These are phyloP conservation scores for Cardamine resedifolia DNA, from an alignment of 345 rosid genomes.

Conservation along the genomic window DNA sequence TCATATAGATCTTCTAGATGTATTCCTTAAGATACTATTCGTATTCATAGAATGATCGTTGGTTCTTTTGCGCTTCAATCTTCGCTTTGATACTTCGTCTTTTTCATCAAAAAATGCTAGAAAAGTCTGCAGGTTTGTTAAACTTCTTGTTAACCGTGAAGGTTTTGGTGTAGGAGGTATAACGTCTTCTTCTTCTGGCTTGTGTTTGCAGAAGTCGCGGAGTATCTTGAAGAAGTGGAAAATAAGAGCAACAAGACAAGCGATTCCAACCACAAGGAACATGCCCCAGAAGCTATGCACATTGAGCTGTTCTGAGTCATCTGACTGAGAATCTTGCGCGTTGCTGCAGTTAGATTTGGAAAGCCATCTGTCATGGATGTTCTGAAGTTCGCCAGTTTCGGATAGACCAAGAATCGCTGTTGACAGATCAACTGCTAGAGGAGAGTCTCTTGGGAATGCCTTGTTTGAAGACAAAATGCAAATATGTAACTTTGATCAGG, in stretches of 20 bases:
- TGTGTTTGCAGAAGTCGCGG: slow-evolving; percentile 46
- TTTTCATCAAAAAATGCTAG: slow-evolving; percentile 60
- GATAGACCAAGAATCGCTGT: slow-evolving; percentile 78
- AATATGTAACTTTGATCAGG: background rate
- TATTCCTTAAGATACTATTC: background rate
- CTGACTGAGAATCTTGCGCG: slow-evolving; percentile 24
- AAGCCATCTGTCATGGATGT: slow-evolving; percentile 72
- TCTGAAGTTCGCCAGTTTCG: slow-evolving; percentile 82
- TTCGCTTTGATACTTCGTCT: slow-evolving; percentile 46
- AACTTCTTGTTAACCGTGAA: slow-evolving; percentile 47
- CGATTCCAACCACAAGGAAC: slow-evolving; percentile 71
- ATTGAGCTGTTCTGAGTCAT: slow-evolving; percentile 62
- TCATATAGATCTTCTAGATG: slow-evolving; percentile 29
- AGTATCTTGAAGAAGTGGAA: slow-evolving; percentile 49
- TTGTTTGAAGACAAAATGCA: slow-evolving; percentile 23
- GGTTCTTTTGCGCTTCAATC: slow-evolving; percentile 56
- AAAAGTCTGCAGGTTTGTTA: slow-evolving; percentile 57
- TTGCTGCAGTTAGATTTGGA: slow-evolving; percentile 49
- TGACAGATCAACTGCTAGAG: slow-evolving; percentile 82
- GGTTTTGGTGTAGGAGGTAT: slow-evolving; percentile 34
- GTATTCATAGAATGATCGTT: slow-evolving; percentile 34
- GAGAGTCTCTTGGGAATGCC: slow-evolving; percentile 93
- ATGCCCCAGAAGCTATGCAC: slow-evolving; percentile 80
- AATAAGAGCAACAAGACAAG: slow-evolving; percentile 57
- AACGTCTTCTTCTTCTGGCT: slow-evolving; percentile 18